These are phyloP conservation scores for Ploettnerulaceae sp. DNA, from an alignment of 2,329 filamentous ascomycete genomes.

Conservation along the genomic window DNA sequence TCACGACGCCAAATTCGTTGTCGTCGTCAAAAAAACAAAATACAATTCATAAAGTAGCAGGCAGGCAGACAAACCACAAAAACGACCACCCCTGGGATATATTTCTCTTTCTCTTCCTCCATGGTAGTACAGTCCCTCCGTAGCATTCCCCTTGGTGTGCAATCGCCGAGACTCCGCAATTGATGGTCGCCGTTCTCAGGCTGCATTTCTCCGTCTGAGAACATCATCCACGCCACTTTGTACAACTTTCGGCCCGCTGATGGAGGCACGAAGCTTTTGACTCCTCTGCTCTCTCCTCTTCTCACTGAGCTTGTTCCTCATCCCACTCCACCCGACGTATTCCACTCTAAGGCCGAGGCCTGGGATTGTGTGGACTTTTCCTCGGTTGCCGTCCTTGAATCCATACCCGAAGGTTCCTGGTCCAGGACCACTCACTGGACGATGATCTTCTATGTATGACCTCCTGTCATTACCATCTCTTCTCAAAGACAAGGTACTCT, in stretches of 20 bases:
- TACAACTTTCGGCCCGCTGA: slow-evolving; percentile 49
- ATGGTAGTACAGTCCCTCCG: slow-evolving; percentile 9
- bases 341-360: slow-evolving; percentile 43
- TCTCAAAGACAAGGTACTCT: slow-evolving; percentile 38
- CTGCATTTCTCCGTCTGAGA: slow-evolving; percentile 10
- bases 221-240: slow-evolving; percentile 32
- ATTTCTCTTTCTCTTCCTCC: slow-evolving; percentile 2
- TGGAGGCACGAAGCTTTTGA: slow-evolving; percentile 54
- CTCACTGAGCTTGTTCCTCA: slow-evolving; percentile 54
- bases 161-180: neutral
- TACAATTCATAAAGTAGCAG: neutral
- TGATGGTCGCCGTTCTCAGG: neutral
- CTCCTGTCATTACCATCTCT: slow-evolving; percentile 18
- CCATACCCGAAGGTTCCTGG: slow-evolving; percentile 28
- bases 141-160: neutral
- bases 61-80: slow-evolving; percentile 1
- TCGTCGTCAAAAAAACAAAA: neutral
- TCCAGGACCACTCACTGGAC: slow-evolving; percentile 11
- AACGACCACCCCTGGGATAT: slow-evolving; percentile 1
- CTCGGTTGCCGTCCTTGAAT: slow-evolving; percentile 31
- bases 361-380: slow-evolving; percentile 28
- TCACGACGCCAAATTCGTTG: neutral
- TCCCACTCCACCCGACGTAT: slow-evolving; percentile 44
- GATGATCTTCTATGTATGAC: slow-evolving; percentile 9
- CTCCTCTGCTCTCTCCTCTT: slow-evolving; percentile 53